phyloP scores from a whole-genome alignment of 148 eudicot species.

The Rhododendron simsii region DNA sequence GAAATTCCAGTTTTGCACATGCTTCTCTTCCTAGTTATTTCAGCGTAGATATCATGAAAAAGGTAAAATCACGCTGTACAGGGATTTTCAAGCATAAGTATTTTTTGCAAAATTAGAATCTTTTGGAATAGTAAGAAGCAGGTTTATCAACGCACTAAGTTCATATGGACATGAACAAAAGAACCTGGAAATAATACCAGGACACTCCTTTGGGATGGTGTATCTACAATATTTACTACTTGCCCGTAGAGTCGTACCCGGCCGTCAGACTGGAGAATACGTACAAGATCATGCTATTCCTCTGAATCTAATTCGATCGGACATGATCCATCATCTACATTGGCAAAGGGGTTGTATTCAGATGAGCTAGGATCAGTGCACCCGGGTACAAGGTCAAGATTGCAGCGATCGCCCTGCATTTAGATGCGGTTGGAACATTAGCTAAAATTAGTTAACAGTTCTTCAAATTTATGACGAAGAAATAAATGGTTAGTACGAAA shows the following conservation, averaged over 20 bases:
- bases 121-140: not conserved
- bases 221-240: not conserved
- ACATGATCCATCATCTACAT: constrained; percentile 89
- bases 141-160: not conserved
- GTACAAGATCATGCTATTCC: constrained; percentile 16
- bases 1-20: not conserved
- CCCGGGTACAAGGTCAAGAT: constrained; percentile 67
- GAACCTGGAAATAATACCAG: not conserved
- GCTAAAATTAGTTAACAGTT: not conserved
- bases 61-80: not conserved
- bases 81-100: not conserved
- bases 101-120: not conserved
- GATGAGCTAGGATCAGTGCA: constrained; percentile 77
- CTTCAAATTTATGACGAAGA: not conserved
- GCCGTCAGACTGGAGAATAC: not conserved
- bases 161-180: not conserved
- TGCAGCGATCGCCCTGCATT: constrained; percentile 89
- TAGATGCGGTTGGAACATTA: not conserved
- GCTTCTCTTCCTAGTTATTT: not conserved
- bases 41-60: not conserved
- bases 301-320: constrained; percentile 54
- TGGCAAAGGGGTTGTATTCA: constrained; percentile 59
- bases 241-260: not conserved
- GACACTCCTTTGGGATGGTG: not conserved
- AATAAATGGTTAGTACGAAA: not conserved